Conservation (phyloP, 1,139 yeast species). For the Candida anutae region DNA sequence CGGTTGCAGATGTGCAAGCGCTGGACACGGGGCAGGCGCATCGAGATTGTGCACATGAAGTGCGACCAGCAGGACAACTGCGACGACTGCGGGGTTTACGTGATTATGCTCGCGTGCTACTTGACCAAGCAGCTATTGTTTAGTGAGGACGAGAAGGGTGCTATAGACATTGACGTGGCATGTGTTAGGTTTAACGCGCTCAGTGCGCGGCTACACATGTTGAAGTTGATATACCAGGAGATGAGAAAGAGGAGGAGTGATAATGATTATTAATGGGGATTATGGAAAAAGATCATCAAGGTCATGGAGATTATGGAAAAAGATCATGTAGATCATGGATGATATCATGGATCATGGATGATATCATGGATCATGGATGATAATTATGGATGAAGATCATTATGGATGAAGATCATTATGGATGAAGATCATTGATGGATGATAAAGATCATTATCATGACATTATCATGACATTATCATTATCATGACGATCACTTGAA, state of each 20-base stretch:
- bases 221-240: constrained; percentile 6
- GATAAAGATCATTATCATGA: too few relatives aligned
- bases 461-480: too few relatives aligned
- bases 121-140: constrained; percentile 14
- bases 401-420: too few relatives aligned
- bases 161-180: constrained; percentile 19
- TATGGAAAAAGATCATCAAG: too few relatives aligned
- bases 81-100: constrained; percentile 41
- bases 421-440: too few relatives aligned
- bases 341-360: too few relatives aligned
- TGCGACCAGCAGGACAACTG: constrained; percentile 39
- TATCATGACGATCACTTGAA: constrained; percentile 11
- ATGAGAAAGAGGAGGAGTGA: neutral
- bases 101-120: constrained; percentile 33
- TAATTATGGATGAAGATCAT: too few relatives aligned
- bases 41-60: constrained; percentile 19
- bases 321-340: too few relatives aligned
- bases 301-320: too few relatives aligned
- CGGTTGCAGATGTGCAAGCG: constrained; percentile 17
- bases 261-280: constrained; percentile 25
- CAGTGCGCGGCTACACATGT: constrained; percentile 17
- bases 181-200: constrained; percentile 22
- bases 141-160: constrained; percentile 1
- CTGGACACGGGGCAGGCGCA: constrained; percentile 12
- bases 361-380: too few relatives aligned